A percentile compares a stretch with the other conserved stretches of the same genome.
Evolutionary conservation across 2,329 filamentous ascomycete genomes (phyloP).

Genomic region (Talaromyces funiculosus): DNA sequence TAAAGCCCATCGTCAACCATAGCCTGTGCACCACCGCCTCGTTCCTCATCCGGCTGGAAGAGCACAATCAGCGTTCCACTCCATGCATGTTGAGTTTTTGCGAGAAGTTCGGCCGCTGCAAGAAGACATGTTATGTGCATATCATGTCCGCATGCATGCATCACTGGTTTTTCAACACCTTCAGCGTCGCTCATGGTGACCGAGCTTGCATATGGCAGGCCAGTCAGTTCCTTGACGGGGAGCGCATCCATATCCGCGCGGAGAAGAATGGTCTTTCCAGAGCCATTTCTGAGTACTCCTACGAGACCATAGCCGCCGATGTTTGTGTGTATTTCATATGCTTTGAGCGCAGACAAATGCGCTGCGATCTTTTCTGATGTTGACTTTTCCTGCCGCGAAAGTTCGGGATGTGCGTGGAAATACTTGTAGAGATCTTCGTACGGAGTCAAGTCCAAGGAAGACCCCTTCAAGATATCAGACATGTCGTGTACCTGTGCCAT

Average conservation of each 20-base stretch:
- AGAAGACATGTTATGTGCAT: constrained; percentile 56
- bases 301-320: constrained; percentile 44
- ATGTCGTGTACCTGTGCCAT: constrained; percentile 23
- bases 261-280: constrained; percentile 42
- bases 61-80: constrained; percentile 57
- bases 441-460: constrained; percentile 29
- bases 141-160: constrained; percentile 59
- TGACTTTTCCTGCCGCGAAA: constrained; percentile 52
- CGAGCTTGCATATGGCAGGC: constrained; percentile 44
- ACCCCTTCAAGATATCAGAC: constrained; percentile 19
- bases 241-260: constrained; percentile 49
- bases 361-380: constrained; percentile 47
- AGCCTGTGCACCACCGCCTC: constrained; percentile 55
- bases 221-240: constrained; percentile 45
- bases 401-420: constrained; percentile 55
- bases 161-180: constrained; percentile 49
- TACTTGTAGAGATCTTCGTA: constrained; percentile 55
- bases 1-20: constrained; percentile 58
- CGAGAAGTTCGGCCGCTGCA: constrained; percentile 49
- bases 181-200: constrained; percentile 44
- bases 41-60: constrained; percentile 65
- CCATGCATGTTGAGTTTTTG: constrained; percentile 46
- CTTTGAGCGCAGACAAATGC: constrained; percentile 33
- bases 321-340: constrained; percentile 36
- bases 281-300: constrained; percentile 40